Evolutionary conservation across 345 rosid species (phyloP).

Genomic region (Syzygium grande): DNA sequence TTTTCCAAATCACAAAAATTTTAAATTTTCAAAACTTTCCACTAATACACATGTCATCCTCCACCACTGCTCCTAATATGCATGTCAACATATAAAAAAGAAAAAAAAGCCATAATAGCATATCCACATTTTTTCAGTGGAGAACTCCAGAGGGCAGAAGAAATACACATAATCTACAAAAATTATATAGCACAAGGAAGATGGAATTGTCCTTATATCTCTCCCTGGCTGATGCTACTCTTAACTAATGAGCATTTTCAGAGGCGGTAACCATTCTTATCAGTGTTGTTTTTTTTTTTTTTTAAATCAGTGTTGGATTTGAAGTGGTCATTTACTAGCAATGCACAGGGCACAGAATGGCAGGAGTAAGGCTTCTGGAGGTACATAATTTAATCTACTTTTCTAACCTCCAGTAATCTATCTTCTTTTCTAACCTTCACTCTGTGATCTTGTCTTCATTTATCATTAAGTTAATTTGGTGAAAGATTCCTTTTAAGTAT

Average conservation of each 20-base stretch:
- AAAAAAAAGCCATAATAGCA: neutral
- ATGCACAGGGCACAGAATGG: neutral
- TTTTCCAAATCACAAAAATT: neutral
- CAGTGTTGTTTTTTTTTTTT: no score
- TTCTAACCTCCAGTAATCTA: neutral
- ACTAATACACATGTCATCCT: neutral
- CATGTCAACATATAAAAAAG: neutral
- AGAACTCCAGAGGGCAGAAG: neutral
- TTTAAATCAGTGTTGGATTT: neutral
- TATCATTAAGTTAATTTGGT: neutral
- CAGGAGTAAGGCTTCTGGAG: neutral
- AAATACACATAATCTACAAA: neutral
- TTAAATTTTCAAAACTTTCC: neutral
- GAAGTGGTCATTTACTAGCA: neutral
- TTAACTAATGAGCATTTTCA: neutral
- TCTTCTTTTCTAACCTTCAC: neutral
- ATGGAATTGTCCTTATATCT: neutral
- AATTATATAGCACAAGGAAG: neutral
- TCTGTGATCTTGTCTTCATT: neutral
- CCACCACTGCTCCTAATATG: neutral
- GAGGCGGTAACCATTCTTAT: neutral
- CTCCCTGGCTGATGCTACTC: neutral
- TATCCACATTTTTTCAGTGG: neutral
- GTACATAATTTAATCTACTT: neutral
- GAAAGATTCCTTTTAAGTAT: neutral